phyloP scores from a whole-genome alignment of 2,329 filamentous ascomycete species.

The Fusarium abutilonis region DNA sequence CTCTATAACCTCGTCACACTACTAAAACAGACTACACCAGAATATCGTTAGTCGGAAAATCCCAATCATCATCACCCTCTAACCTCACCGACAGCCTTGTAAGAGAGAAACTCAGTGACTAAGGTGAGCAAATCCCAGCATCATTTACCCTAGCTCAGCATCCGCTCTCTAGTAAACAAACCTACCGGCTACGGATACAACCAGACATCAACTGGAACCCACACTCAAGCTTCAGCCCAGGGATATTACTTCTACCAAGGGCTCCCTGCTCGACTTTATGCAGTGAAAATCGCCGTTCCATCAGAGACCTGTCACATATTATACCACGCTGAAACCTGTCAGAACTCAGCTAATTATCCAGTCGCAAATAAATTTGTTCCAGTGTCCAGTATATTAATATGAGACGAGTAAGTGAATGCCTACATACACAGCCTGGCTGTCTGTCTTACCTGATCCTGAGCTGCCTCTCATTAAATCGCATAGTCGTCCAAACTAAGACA shows the following conservation, averaged over 20 bases:
- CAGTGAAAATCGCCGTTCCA: constrained; percentile 11
- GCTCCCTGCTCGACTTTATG: constrained; percentile 30
- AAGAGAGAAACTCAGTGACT: constrained; percentile 12
- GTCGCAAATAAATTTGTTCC: neutral
- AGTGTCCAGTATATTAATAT: constrained; percentile 11
- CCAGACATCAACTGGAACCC: constrained; percentile 19
- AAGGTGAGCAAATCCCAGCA: constrained; percentile 33
- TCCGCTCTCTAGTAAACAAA: constrained; percentile 21
- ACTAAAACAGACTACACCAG: constrained; percentile 1
- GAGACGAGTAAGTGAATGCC: constrained; percentile 7
- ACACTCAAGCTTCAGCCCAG: constrained; percentile 44
- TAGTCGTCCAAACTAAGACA: constrained; percentile 21
- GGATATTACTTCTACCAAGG: constrained; percentile 39
- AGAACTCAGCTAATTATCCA: constrained; percentile 1
- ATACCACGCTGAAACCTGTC: neutral
- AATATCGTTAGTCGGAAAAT: constrained; percentile 8
- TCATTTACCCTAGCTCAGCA: constrained; percentile 20
- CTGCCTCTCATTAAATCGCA: constrained; percentile 1
- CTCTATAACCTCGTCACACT: neutral
- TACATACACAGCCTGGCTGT: neutral
- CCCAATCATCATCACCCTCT: neutral
- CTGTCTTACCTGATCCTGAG: constrained; percentile 28
- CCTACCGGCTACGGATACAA: neutral
- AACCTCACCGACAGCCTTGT: constrained; percentile 11
- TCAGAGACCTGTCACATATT: constrained; percentile 9